Base-by-base conservation (phyloP, 345 rosid genomes). In the Aethionema arabicum region DNA sequence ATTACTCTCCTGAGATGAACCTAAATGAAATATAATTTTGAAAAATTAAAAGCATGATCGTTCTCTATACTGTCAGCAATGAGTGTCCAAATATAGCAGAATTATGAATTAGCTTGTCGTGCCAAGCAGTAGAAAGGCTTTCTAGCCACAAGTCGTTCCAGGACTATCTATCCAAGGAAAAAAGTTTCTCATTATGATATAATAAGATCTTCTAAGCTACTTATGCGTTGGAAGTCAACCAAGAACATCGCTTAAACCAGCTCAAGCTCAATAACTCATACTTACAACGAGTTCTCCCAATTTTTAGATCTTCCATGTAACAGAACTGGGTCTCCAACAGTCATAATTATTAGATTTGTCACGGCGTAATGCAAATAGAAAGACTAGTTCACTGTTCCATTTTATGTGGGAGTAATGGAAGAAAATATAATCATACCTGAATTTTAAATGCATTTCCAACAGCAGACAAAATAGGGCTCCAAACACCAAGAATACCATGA, bases 381-480 rank as follows among this genome's bases (percentile, higher is more conserved):
- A 6, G 61, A 52, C 14, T 49, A 52, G 45, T 59, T 43, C 60
- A 43, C 53, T 41, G 32, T 49, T 67, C 38, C 51, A 36, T 44
- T 65, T 67, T 58, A 42, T n/a, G 16, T 37, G 43, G 6, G 36
- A 47, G 57, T 13, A 64, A 16, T 44, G 14, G 52, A 45, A 65
- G 62, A 43, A 52, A 57, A 52, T 44, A 37, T 46, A 75, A 56
- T 15, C 74, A 64, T n/a, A 90, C 99, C 97, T 90, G 99, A 66
- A 93, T 78, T 79, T 87, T 93, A 42, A 93, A 83, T 58, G 99
- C 97, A 82, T 90, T 93, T 73, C 99, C 97, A 72, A 93, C 80
- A 63, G 99, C 97, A 47, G 97, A 90, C 63, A 93, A 67, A 72
- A 93, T 56, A 40, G 97, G 99, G 62, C 99, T 84, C 99, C 99